Percentiles rank a stretch among this genome's conserved stretches.
Conservation (phyloP, 2,329 filamentous ascomycete genomes). For the Boeremia exigua region DNA sequence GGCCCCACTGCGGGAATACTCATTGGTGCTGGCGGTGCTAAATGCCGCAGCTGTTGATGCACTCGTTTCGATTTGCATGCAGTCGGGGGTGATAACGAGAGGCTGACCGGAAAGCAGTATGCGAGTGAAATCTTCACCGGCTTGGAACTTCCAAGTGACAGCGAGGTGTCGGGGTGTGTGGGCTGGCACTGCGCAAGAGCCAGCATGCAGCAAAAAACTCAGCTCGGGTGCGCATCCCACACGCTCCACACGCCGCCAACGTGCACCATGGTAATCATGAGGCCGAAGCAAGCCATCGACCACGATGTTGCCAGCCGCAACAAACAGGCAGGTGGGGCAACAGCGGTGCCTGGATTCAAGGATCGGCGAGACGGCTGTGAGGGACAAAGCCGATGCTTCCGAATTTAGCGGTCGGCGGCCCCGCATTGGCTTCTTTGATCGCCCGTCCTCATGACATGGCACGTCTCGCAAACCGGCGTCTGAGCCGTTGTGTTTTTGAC, state of each 20-base stretch:
- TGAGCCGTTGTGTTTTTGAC: slow-evolving; percentile 23
- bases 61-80: background rate
- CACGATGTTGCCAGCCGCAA: slow-evolving; percentile 16
- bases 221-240: background rate
- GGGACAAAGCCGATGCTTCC: slow-evolving; percentile 28
- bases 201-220: background rate
- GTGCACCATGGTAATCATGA: slow-evolving; percentile 5
- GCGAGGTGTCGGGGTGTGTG: background rate
- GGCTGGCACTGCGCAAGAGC: no score
- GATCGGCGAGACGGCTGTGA: slow-evolving; percentile 14
- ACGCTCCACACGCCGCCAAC: slow-evolving; percentile 14
- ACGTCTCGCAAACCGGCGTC: slow-evolving; percentile 24
- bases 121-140: background rate
- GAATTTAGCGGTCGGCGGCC: slow-evolving; percentile 29
- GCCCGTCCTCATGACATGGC: slow-evolving; percentile 35
- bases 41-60: slow-evolving; percentile 5
- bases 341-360: slow-evolving; percentile 21
- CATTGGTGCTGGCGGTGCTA: background rate
- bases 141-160: background rate
- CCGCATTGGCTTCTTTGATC: slow-evolving; percentile 33
- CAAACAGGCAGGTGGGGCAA: slow-evolving; percentile 27
- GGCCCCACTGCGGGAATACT: slow-evolving; percentile 8
- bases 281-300: slow-evolving; percentile 13
- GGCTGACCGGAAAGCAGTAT: slow-evolving; percentile 1
- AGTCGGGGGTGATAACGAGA: background rate